Evolutionary conservation across 495 filamentous ascomycete species (phyloP).

Genomic region (Schizothecium vesticola): DNA sequence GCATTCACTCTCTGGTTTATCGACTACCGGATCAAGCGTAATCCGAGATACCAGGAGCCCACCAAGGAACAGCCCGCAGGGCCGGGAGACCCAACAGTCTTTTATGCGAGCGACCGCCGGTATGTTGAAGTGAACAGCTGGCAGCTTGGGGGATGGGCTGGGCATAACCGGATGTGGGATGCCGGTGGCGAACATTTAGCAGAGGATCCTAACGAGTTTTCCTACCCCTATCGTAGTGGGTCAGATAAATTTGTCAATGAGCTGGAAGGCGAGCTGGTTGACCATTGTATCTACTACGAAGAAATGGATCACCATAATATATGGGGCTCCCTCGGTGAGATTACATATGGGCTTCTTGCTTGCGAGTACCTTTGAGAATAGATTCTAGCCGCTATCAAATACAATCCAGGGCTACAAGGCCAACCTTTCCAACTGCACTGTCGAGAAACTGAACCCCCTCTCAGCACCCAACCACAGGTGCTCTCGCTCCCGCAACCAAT

Average conservation of each 20-base stretch:
- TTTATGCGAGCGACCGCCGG: slow-evolving; percentile 12
- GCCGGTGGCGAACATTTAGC: neutral
- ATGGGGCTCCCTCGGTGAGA: too few species aligned
- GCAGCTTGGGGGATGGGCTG: neutral
- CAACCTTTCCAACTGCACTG: too few species aligned
- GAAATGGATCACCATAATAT: too few species aligned
- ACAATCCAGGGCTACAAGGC: too few species aligned
- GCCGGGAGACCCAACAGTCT: neutral
- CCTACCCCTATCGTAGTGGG: neutral
- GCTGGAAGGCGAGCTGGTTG: neutral
- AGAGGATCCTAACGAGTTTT: neutral
- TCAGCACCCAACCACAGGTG: too few species aligned
- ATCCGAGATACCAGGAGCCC: neutral
- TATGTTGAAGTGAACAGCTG: slow-evolving; percentile 8
- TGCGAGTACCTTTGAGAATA: slow-evolving; percentile 8
- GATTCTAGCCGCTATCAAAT: too few species aligned
- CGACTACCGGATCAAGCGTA: slow-evolving; percentile 12
- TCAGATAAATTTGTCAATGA: slow-evolving; percentile 1
- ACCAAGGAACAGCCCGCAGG: neutral
- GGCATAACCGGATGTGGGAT: slow-evolving; percentile 6
- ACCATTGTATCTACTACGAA: too few species aligned
- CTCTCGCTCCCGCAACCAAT: too few species aligned
- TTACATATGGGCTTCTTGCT: slow-evolving; percentile 9
- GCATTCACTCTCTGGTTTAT: slow-evolving; percentile 8
- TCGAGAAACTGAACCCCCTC: too few species aligned